Evolutionary conservation across 805 yeast species (phyloP).

Genomic region (Candida morakotiae): DNA sequence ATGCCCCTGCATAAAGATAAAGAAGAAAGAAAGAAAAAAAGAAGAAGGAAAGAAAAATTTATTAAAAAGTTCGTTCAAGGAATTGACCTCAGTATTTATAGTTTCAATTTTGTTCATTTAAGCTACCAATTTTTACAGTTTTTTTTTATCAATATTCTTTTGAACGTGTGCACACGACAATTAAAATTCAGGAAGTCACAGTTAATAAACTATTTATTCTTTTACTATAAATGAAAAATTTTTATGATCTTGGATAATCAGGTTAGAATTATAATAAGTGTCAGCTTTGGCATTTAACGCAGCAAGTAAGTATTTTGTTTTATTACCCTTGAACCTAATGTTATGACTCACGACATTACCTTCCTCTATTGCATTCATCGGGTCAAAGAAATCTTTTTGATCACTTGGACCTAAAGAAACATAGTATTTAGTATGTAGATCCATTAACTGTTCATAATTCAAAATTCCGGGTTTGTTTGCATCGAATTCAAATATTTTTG

Average conservation of each 20-base stretch:
- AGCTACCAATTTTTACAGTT: neutral
- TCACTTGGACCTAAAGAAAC: slow-evolving; percentile 19
- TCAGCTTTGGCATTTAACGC: slow-evolving; percentile 1
- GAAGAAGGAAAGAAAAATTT: slow-evolving; percentile 2
- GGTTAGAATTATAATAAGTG: too few species aligned
- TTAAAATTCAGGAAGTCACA: too few species aligned
- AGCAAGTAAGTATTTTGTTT: slow-evolving; percentile 1
- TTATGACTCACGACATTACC: too few species aligned
- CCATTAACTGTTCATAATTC: slow-evolving; percentile 30
- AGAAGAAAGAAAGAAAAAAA: slow-evolving; percentile 16
- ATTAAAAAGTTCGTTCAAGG: neutral
- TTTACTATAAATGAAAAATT: slow-evolving; percentile 6
- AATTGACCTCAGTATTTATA: too few species aligned
- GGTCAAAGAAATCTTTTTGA: slow-evolving; percentile 13
- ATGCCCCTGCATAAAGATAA: slow-evolving; percentile 99
- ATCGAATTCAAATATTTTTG: slow-evolving; percentile 11
- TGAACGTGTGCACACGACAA: too few species aligned
- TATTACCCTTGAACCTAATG: slow-evolving; percentile 1
- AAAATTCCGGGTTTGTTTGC: slow-evolving; percentile 35
- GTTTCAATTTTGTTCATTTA: too few species aligned
- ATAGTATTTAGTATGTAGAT: slow-evolving; percentile 39
- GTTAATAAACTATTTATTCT: too few species aligned
- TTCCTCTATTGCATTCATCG: slow-evolving; percentile 6
- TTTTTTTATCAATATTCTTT: neutral
- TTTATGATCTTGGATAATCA: neutral